phyloP scores from a whole-genome alignment of 2,329 filamentous ascomycete genomes.

The Aspergillus udagawae region DNA sequence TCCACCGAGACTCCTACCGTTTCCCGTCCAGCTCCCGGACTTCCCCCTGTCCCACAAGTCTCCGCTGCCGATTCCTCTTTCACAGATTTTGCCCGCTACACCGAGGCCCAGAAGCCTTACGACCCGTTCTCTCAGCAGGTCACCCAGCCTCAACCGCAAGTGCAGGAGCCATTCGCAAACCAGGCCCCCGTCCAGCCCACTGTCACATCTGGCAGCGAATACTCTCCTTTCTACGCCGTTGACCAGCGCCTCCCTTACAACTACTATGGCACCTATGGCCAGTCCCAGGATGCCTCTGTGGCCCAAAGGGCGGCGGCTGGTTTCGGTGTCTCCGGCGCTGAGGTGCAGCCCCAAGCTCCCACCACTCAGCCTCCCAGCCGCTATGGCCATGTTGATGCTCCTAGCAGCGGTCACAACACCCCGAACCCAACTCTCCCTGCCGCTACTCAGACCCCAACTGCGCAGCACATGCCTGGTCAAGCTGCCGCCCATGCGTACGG shows the following conservation, averaged over 20 bases:
- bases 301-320: constrained; percentile 72
- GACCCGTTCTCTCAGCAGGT: constrained; percentile 81
- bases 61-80: constrained; percentile 45
- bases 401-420: constrained; percentile 85
- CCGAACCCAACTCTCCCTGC: constrained; percentile 70
- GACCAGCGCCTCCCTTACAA: constrained; percentile 74
- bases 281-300: constrained; percentile 69
- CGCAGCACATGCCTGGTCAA: constrained; percentile 51
- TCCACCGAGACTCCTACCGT: constrained; percentile 41
- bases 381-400: constrained; percentile 64
- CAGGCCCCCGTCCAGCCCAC: constrained; percentile 56
- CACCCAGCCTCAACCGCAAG: constrained; percentile 58
- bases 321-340: constrained; percentile 61
- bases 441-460: constrained; percentile 52
- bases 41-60: constrained; percentile 57
- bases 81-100: constrained; percentile 53
- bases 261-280: constrained; percentile 62
- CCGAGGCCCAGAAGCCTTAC: constrained; percentile 70
- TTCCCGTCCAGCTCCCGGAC: constrained; percentile 58
- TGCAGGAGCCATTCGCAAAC: constrained; percentile 54
- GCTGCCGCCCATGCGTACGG: constrained; percentile 51
- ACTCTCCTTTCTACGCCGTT: constrained; percentile 79
- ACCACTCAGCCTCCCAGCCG: constrained; percentile 73
- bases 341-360: constrained; percentile 57
- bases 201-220: constrained; percentile 63